phyloP scores from a whole-genome alignment of 306 rosid genomes.

The Lablab purpureus region DNA sequence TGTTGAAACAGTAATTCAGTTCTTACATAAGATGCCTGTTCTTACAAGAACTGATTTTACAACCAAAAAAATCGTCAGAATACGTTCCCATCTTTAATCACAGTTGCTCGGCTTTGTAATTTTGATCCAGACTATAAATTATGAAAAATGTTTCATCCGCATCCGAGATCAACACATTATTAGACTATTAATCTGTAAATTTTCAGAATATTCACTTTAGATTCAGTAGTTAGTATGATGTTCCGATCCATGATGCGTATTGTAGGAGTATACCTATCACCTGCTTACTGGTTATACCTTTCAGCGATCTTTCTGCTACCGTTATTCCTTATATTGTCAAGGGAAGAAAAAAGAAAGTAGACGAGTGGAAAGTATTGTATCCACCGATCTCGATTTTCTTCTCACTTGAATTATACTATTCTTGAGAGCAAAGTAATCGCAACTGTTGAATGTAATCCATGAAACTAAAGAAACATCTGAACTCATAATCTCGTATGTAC shows the following conservation, averaged over 20 bases:
- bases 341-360: neutral
- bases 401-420: neutral
- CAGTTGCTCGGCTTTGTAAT: neutral
- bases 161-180: neutral
- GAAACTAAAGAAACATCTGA: conserved; percentile 35
- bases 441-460: neutral
- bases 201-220: neutral
- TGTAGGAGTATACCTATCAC: neutral
- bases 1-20: too few relatives aligned
- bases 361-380: neutral
- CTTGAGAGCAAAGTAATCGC: conserved; percentile 20
- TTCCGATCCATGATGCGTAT: neutral
- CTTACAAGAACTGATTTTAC: neutral
- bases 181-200: neutral
- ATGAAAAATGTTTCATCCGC: neutral
- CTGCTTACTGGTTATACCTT: neutral
- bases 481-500: conserved; percentile 1
- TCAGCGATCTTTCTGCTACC: neutral
- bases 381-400: neutral
- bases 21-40: neutral
- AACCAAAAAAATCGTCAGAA: neutral
- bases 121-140: neutral
- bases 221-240: neutral
- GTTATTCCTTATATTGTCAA: neutral
- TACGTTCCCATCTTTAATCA: neutral